Base-by-base conservation (phyloP, 2,329 filamentous ascomycete species). In the Colletotrichum sp. region DNA sequence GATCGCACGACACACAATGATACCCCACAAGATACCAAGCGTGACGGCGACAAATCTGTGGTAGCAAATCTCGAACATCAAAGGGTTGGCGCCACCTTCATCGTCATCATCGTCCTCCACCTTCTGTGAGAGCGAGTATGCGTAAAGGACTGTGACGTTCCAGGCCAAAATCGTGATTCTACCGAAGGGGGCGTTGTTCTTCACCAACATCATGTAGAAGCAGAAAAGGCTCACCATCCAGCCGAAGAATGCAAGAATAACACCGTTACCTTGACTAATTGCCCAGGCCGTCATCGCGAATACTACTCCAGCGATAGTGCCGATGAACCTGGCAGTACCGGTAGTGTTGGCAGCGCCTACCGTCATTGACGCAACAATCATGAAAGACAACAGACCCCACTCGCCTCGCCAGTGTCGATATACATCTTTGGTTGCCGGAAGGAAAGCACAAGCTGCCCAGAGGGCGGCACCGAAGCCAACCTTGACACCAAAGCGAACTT, bases 331-430 rank as follows among this genome's bases (percentile, higher is more conserved):
- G 65, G 96, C 93, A 81, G 93, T 92, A 6, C 96, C 96, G 0
- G 96, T 98, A 2, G 96, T 98, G 83, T 99, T 99, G 28, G 96
- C 95, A 9, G 97, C 96, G 32, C 97, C 97, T 26, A 98, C 96
- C 0, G 96, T 99, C 96, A 98, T 99, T 48, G 95, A 96, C 82
- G 96, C 98, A 28, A 99, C 97, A 82, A 99, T 93, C 96, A 99
- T 99, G 87, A 98, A 99, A 0, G 96, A 98, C 71, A 99, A 85
- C 3, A 99, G 89, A 26, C 97, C 97, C 97, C 97, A 99, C 88
- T 99, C 97, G 34, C 96, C 96, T 82, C 96, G 90, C 95, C 96
- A 99, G 80, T 94, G 93, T 68, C 92, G 90, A 83, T 98, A 99
- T 24, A 94, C 90, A 0, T 94, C 94, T 68, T 96, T 89, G 4